Conservation (phyloP, 805 yeast species). For the Nakazawaea wyomingensis region DNA sequence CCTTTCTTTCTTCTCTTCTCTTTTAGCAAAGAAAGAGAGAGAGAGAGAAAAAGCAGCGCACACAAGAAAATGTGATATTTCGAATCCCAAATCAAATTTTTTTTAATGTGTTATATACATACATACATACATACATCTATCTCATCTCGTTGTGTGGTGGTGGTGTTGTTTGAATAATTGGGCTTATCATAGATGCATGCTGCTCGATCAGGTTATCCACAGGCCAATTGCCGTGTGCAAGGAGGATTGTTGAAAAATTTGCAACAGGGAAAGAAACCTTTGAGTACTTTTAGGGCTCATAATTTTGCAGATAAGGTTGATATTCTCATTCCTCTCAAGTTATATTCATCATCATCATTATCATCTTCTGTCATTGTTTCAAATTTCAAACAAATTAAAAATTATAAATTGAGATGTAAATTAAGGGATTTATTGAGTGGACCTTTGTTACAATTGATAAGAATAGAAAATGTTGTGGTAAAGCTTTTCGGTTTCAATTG, state of each 20-base stretch:
- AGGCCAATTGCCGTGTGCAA: conserved; percentile 19
- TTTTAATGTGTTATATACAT: too few species aligned
- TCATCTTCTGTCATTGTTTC: too few species aligned
- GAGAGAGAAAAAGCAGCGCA: too few species aligned
- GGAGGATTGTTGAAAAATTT: background rate
- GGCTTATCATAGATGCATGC: background rate
- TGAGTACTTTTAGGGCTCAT: conserved; percentile 16
- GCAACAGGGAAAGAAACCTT: background rate
- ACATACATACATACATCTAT: too few species aligned
- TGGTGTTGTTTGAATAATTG: too few species aligned
- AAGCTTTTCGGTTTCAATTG: background rate
- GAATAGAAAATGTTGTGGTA: background rate
- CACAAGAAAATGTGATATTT: too few species aligned
- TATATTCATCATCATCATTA: background rate
- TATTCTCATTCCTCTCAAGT: conserved; percentile 14
- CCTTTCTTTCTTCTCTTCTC: too few species aligned
- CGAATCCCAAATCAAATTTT: too few species aligned
- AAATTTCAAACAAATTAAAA: background rate
- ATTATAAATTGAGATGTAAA: background rate
- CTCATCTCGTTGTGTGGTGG: too few species aligned
- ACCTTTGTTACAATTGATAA: background rate
- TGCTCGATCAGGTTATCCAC: conserved; percentile 3
- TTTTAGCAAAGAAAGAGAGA: too few species aligned
- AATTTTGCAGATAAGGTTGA: conserved; percentile 25
- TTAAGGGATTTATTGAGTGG: background rate